Base-by-base conservation (phyloP, 2,329 filamentous ascomycete genomes). In the Xylariaceae sp. region DNA sequence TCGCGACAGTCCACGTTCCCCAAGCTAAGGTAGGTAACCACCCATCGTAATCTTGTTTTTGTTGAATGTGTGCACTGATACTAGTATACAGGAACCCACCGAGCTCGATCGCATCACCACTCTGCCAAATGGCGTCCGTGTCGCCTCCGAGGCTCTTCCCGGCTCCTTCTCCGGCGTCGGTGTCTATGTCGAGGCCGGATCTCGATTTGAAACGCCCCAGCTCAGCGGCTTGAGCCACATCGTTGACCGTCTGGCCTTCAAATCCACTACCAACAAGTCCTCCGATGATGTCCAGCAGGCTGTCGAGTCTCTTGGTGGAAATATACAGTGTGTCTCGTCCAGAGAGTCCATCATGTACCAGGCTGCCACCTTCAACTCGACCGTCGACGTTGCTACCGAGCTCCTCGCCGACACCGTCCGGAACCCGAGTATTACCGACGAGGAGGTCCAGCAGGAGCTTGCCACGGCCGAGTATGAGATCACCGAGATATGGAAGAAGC, bases 291-390 rank as follows among this genome's bases (percentile, higher is more conserved):
- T 97, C 84, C 75, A 96, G 17, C 90, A 96, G 69, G 78, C 85
- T 32, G 80, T 96, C 32, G 94, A 97, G 71, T 86, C 85, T 0
- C 76, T 99, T 3, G 94, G 94, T 33, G 94, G 94, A 31, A 96
- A 96, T 68, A 92, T 99, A 52, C 91, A 97, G 72, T 99, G 94
- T 72, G 91, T 92, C 11, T 96, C 91, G 1, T 95, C 90, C 2
- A 81, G 94, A 57, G 94, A 99, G 71, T 90, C 90, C 49, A 82
- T 99, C 72, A 99, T 99, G 94, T 99, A 99, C 75, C 94, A 99
- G 71, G 89, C 90, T 1, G 94, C 94, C 22, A 96, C 91, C 30
- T 99, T 99, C 81, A 99, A 99, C 75, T 86, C 86, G 22, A 86
- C 90, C 15, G 90, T 99, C 9, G 85, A 89, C 6, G 83, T 83